A percentile compares a stretch with the other conserved stretches of the same genome.
Conservation (phyloP, 163 green algal genomes). For the Volvox carteri region DNA sequence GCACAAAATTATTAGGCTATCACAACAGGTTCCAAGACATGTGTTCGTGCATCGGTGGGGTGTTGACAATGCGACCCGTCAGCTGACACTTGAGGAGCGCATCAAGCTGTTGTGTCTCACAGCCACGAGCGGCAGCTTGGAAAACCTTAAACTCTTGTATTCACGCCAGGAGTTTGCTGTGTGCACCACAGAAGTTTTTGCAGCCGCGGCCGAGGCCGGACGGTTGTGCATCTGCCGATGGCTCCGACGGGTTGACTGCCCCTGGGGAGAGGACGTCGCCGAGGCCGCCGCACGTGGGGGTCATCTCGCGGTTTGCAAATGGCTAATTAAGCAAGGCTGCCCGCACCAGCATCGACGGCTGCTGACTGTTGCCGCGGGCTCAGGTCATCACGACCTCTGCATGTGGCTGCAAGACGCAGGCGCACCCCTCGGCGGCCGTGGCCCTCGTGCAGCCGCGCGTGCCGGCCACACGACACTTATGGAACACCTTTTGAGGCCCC, state of each 20-base stretch:
- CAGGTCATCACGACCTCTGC: background rate
- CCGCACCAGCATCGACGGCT: background rate
- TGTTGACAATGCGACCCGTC: background rate
- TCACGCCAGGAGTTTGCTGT: background rate
- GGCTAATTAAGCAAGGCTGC: slow-evolving; percentile 12
- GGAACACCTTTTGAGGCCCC: background rate
- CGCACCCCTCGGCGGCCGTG: background rate
- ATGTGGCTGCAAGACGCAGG: background rate
- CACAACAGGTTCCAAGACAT: background rate
- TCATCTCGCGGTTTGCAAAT: background rate
- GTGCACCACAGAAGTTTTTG: slow-evolving; percentile 5
- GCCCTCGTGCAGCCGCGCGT: background rate
- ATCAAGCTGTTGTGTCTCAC: slow-evolving; percentile 15
- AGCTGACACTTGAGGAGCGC: slow-evolving; percentile 2
- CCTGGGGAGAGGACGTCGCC: background rate
- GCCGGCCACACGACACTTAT: background rate
- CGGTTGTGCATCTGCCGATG: slow-evolving; percentile 14
- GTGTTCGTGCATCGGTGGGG: slow-evolving; percentile 7
- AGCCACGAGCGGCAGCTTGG: background rate
- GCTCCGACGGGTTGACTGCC: background rate
- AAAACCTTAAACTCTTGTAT: slow-evolving; percentile 16
- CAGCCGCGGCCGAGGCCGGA: background rate
- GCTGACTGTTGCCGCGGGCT: background rate
- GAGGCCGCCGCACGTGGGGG: slow-evolving; percentile 10
- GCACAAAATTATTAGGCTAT: background rate